phyloP scores from a whole-genome alignment of 768 basidiomycete species.

The Candolleomyces eurysporus region DNA sequence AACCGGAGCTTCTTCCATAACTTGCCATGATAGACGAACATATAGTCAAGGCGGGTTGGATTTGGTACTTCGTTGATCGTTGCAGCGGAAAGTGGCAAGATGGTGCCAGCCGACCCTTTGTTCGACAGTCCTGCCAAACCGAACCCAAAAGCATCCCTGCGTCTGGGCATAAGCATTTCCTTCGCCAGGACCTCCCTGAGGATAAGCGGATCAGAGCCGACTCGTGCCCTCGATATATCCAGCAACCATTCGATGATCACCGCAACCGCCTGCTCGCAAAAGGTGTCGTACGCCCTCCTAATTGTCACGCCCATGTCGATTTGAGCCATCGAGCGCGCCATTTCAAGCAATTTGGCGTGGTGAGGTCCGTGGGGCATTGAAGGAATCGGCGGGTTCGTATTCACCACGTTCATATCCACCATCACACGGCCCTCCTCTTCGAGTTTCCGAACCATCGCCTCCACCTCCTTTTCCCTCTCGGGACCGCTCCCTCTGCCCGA shows the following conservation, averaged over 20 bases:
- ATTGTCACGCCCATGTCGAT: slow-evolving; percentile 93
- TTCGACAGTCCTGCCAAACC: slow-evolving; percentile 27
- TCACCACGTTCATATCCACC: slow-evolving; percentile 60
- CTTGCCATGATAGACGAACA: slow-evolving; percentile 79
- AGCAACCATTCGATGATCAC: slow-evolving; percentile 86
- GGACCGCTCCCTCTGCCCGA: slow-evolving; percentile 31
- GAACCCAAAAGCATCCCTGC: slow-evolving; percentile 46
- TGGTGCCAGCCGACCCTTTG: slow-evolving; percentile 5
- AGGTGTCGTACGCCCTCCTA: slow-evolving; percentile 82
- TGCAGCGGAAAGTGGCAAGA: slow-evolving; percentile 28
- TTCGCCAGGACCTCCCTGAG: slow-evolving; percentile 72
- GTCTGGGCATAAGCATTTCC: slow-evolving; percentile 64
- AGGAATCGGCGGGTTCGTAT: slow-evolving; percentile 13
- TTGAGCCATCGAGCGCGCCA: slow-evolving; percentile 74
- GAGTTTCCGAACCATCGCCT: slow-evolving; percentile 50
- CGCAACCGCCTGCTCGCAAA: slow-evolving; percentile 79
- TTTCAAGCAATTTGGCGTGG: slow-evolving; percentile 57
- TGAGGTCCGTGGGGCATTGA: slow-evolving; percentile 25
- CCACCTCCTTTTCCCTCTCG: slow-evolving; percentile 54
- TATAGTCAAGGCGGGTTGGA: slow-evolving; percentile 65
- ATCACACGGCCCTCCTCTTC: slow-evolving; percentile 83
- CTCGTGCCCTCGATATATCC: slow-evolving; percentile 71
- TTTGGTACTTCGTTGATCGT: slow-evolving; percentile 44
- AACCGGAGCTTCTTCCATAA: slow-evolving; percentile 85
- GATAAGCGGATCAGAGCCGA: slow-evolving; percentile 64